Conservation (phyloP, 129 eudicot species). For the Flaveria brownii region DNA sequence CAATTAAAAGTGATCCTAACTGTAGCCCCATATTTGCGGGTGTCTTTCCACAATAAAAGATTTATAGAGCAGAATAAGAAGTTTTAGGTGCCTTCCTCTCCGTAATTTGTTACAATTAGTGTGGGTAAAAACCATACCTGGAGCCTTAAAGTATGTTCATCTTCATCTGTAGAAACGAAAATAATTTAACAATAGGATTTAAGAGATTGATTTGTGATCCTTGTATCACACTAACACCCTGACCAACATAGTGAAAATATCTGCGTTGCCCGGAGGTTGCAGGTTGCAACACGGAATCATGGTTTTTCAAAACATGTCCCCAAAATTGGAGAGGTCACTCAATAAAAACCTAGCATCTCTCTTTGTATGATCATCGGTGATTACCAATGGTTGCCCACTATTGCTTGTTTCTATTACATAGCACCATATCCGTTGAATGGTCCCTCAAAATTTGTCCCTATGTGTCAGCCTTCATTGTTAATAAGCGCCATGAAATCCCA, state of each 20-base stretch:
- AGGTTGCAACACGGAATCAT: background rate
- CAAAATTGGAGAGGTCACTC: background rate
- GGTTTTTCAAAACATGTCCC: background rate
- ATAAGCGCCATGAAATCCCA: background rate
- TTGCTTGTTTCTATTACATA: background rate
- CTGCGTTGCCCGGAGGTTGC: background rate
- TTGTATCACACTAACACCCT: background rate
- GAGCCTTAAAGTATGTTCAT: slow-evolving; percentile 8
- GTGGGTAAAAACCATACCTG: background rate
- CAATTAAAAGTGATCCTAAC: background rate
- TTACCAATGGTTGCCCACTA: background rate
- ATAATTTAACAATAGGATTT: background rate
- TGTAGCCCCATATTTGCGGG: background rate
- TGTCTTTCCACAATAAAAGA: slow-evolving; percentile 12
- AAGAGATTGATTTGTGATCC: slow-evolving; percentile 5
- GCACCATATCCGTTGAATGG: background rate
- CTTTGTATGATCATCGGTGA: background rate
- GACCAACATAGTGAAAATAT: background rate
- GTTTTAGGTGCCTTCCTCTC: background rate
- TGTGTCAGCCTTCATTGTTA: background rate
- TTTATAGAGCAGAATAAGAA: background rate
- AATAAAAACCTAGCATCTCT: slow-evolving; percentile 1
- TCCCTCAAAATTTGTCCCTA: background rate
- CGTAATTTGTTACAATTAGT: slow-evolving; percentile 14
- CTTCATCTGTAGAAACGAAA: background rate